Base-by-base conservation (phyloP, 1,139 yeast genomes). In the Taiozyma sp. region DNA sequence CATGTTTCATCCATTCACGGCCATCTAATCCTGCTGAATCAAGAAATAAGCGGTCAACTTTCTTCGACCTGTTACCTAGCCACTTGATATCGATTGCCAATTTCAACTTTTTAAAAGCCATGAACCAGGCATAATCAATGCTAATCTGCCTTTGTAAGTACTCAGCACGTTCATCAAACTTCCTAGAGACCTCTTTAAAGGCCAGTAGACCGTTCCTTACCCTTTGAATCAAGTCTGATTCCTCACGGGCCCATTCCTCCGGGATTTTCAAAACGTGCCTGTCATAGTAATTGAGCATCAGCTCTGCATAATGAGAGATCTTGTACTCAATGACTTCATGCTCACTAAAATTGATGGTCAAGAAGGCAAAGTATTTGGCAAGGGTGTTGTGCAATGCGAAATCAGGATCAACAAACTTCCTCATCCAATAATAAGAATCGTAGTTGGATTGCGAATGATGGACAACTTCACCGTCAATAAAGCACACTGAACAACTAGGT, bases 61-160 rank as follows among this genome's bases (percentile, higher is more conserved):
- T 75, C 36, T 78, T 73, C 38, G 84, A 67, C 58, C 78, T 81
- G 49, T 72, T 72, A 59, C 84, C 84, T 12, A 80, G 70, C 27
- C 78, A 67, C 54, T 83, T 80, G 55, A 84, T 73, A 52, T 78
- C 78, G 16, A 85, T 78, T 54, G 82, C 84, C 14, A 83, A 72
- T 48, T 71, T 75, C 38, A 87, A 61, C 63, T 87, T 87, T 55
- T 75, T 77, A 59, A 74, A 76, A 51, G 76, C 70, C 57, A 74
- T 73, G 69, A 84, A 87, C 88, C 93, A 84, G 1, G 96, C 89
- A 58, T 79, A 83, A 60, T 86, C 96, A 46, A 74, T 70, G 2
- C 73, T 67, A 48, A 84, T 75, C 28, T 75, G 72, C 2, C 66
- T 66, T 57, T 80, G 81, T 16, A 87, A 71, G 2, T 64, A 61